Percentiles rank a stretch among this genome's conserved stretches.
Conservation (phyloP, 1,284 basidiomycete genomes). For the Rhodotorula sp. region DNA sequence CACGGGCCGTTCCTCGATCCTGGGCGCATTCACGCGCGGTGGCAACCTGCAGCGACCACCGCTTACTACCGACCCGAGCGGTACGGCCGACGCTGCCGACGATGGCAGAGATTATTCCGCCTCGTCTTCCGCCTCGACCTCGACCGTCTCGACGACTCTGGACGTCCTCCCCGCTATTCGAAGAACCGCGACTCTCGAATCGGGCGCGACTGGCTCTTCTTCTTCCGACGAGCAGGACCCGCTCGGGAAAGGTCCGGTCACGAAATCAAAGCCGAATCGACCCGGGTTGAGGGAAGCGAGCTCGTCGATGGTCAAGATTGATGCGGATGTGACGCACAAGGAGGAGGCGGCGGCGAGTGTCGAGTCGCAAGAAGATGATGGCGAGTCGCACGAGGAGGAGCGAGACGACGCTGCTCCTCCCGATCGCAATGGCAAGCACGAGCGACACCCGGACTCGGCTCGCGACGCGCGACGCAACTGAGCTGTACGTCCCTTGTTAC, state of each 20-base stretch:
- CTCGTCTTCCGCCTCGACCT: background rate
- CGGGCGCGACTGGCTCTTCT: constrained; percentile 2
- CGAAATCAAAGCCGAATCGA: background rate
- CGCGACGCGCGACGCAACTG: background rate
- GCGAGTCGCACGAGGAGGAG: background rate
- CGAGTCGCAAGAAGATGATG: background rate
- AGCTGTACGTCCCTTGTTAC: background rate
- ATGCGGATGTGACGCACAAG: background rate
- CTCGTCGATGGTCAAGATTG: constrained; percentile 8
- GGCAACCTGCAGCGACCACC: background rate
- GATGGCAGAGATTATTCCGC: background rate
- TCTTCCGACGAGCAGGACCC: background rate
- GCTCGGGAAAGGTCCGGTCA: background rate
- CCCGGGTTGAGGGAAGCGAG: background rate
- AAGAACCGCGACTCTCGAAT: background rate
- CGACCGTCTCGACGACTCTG: background rate
- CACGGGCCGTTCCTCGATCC: constrained; percentile 4
- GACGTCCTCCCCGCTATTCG: background rate
- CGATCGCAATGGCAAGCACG: background rate
- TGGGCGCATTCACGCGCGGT: background rate
- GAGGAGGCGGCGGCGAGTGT: background rate
- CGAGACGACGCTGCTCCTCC: no score
- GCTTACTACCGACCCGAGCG: background rate
- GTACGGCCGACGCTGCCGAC: background rate
- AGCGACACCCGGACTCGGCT: background rate